Evolutionary conservation across 495 filamentous ascomycete genomes (phyloP).

Genomic region (Cenococcum geophilum): DNA sequence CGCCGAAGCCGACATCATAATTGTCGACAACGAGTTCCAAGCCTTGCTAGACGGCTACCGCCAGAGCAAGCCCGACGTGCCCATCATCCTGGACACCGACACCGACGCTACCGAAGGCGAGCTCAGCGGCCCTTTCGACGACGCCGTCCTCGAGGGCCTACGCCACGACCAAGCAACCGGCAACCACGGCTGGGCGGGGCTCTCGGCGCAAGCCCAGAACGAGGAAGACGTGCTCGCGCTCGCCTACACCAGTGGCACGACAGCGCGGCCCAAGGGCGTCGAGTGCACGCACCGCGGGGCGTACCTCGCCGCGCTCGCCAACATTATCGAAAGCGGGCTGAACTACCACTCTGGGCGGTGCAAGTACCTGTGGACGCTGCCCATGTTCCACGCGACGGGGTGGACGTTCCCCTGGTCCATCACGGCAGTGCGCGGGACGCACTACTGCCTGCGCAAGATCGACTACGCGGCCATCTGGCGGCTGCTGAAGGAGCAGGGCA

Average conservation of each 20-base stretch:
- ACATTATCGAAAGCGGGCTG: constrained; percentile 81
- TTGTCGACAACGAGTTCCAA: constrained; percentile 75
- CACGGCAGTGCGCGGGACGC: constrained; percentile 84
- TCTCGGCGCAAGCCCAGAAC: constrained; percentile 58
- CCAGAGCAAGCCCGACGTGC: constrained; percentile 51
- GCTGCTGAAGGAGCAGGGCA: constrained; percentile 70
- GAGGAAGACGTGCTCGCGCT: constrained; percentile 81
- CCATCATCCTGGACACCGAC: constrained; percentile 77
- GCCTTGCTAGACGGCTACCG: constrained; percentile 61
- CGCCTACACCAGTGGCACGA: constrained; percentile 90
- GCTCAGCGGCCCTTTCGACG: constrained; percentile 72
- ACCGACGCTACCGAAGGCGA: constrained; percentile 71
- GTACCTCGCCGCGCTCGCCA: constrained; percentile 78
- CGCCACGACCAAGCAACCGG: constrained; percentile 58
- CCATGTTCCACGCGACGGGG: constrained; percentile 88
- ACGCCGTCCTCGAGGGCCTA: constrained; percentile 75
- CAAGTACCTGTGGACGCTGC: constrained; percentile 85
- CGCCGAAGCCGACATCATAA: constrained; percentile 77
- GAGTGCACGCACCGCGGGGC: constrained; percentile 82
- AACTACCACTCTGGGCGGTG: constrained; percentile 62
- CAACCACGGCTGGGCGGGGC: constrained; percentile 65
- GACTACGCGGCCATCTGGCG: constrained; percentile 91
- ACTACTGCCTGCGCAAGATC: constrained; percentile 91
- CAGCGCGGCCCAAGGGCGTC: constrained; percentile 86
- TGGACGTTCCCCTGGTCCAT: constrained; percentile 66